phyloP scores from a whole-genome alignment of 257 asterid genomes.

The Misopates orontium region DNA sequence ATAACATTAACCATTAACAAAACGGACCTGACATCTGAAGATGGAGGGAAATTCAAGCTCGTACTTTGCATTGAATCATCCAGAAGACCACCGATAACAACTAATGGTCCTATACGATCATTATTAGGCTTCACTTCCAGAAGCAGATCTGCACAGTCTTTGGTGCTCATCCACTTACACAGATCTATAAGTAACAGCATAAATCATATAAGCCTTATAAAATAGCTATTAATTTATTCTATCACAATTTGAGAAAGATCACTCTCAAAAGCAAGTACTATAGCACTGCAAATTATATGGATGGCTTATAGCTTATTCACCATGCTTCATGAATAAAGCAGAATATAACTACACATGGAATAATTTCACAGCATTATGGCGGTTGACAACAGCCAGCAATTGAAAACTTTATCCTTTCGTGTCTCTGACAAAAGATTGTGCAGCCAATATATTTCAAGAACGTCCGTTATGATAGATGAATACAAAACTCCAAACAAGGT shows the following conservation, averaged over 20 bases:
- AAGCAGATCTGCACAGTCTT: slow-evolving; percentile 57
- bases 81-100: slow-evolving; percentile 73
- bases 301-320: no score
- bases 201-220: slow-evolving; percentile 22
- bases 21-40: slow-evolving; percentile 66
- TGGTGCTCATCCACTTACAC: slow-evolving; percentile 72
- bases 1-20: slow-evolving; percentile 18
- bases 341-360: background rate
- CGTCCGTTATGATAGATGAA: background rate
- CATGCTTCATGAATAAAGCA: background rate
- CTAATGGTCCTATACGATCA: slow-evolving; percentile 79
- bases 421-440: background rate
- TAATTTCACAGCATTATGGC: background rate
- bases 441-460: background rate
- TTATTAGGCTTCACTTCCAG: slow-evolving; percentile 53
- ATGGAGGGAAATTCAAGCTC: slow-evolving; percentile 49
- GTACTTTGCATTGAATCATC: slow-evolving; percentile 43
- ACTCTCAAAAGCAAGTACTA: background rate
- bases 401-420: background rate
- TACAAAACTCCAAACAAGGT: slow-evolving; percentile 6
- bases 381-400: background rate
- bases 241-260: background rate
- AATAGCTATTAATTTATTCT: background rate
- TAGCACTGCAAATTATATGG: background rate
- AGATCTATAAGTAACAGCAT: slow-evolving; percentile 40